Evolutionary conservation across 805 yeast genomes (phyloP).

Genomic region (Vanderwaltozyma yarrowii): DNA sequence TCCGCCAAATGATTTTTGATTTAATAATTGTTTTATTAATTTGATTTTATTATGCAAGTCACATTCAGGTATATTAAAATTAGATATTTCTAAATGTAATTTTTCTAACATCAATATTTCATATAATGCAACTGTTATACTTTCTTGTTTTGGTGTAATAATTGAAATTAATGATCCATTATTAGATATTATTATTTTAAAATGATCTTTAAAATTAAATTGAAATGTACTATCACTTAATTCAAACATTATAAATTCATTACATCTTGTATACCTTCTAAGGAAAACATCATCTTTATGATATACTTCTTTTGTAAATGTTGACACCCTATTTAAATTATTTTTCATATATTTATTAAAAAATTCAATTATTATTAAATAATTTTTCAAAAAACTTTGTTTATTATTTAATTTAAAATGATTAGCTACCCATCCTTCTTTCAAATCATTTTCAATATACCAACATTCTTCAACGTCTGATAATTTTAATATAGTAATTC

Average conservation of each 20-base stretch:
- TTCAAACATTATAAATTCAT: constrained; percentile 82
- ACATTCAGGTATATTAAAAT: not conserved
- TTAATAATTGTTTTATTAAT: constrained; percentile 2
- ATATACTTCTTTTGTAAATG: constrained; percentile 39
- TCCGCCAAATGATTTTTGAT: constrained; percentile 2
- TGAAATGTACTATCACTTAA: constrained; percentile 87
- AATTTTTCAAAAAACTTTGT: constrained; percentile 24
- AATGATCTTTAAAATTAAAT: constrained; percentile 92
- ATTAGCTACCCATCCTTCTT: constrained; percentile 45
- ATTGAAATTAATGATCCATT: constrained; percentile 69
- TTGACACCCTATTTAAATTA: constrained; percentile 69
- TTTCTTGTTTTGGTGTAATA: constrained; percentile 64
- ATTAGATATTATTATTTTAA: constrained; percentile 70
- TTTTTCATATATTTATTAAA: constrained; percentile 69
- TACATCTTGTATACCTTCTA: constrained; percentile 71
- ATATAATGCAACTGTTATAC: constrained; percentile 52
- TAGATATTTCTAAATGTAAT: not conserved
- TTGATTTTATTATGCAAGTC: not conserved
- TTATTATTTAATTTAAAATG: constrained; percentile 34
- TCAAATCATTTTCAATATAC: constrained; percentile 43
- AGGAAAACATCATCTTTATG: constrained; percentile 63
- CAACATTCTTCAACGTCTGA: constrained; percentile 54
- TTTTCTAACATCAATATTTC: constrained; percentile 30
- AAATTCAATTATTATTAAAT: not conserved
- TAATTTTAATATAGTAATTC: constrained; percentile 67